Conservation (phyloP, 176 grass and related monocot species). For the Aegilops longissima region DNA sequence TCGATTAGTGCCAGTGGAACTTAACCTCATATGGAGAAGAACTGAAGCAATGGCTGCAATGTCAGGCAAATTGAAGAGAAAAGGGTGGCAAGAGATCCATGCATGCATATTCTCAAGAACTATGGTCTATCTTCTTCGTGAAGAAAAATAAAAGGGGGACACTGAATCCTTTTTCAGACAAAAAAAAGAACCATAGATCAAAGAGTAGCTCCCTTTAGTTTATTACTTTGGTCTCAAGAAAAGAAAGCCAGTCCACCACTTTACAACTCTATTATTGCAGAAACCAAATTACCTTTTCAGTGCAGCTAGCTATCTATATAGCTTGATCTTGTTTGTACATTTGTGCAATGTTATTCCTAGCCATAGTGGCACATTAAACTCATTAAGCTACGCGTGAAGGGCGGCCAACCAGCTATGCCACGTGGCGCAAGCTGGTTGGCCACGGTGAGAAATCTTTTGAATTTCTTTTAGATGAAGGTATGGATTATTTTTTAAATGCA, state of each 20-base stretch:
- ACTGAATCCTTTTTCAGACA: background rate
- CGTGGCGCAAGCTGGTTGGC: too few species aligned
- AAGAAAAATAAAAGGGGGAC: background rate
- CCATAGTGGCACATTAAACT: constrained; percentile 20
- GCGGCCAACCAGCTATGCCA: too few species aligned
- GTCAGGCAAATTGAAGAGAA: background rate
- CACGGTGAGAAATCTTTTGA: too few species aligned
- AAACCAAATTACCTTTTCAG: constrained; percentile 26
- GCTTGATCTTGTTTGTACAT: constrained; percentile 29
- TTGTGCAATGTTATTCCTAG: constrained; percentile 20
- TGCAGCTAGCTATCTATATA: constrained; percentile 19
- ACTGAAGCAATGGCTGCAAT: background rate
- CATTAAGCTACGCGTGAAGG: background rate
- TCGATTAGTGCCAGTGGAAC: background rate
- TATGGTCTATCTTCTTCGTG: background rate
- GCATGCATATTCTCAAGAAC: constrained; percentile 49
- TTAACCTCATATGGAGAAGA: background rate
- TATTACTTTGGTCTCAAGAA: constrained; percentile 34
- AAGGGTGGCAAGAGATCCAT: constrained; percentile 26
- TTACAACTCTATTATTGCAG: constrained; percentile 43
- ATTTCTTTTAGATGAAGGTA: too few species aligned
- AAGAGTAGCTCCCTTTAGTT: constrained; percentile 24
- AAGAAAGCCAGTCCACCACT: background rate
- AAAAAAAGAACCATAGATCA: background rate
- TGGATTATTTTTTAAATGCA: too few species aligned